Base-by-base conservation (phyloP, 208 protist genomes). In the Trypanosoma cruzi region DNA sequence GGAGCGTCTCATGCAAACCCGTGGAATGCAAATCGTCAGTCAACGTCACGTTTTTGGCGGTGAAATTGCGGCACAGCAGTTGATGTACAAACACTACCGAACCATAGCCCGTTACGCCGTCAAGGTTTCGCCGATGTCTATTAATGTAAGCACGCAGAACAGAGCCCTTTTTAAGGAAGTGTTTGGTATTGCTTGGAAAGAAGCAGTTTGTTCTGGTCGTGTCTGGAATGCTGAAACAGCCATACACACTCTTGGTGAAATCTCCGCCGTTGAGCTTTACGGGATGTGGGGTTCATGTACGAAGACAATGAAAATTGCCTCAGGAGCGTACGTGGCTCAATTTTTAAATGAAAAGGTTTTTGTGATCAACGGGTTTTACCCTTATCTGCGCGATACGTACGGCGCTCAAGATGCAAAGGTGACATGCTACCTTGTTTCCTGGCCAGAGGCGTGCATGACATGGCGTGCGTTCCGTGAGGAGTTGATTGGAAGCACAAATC, bases 341-440 rank as follows among this genome's bases (percentile, higher is more conserved):
- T 77, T 69, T 20, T 60, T 18, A 42, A 60, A 60, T 31, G 70
- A 77, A 26, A 40, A 63, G 40, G 72, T 79, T 22, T 95, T 75
- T 68, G 74, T 95, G 10, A 78, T 93, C 68, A 96, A 96, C 71
- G 90, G 87, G 42, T 93, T 94, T 71, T 96, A 90, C 72, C 81
- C 78, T 18, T 77, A 79, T 44, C 62, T 91, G 46, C 73, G 80
- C 18, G 66, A 75, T 14, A 73, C 65, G 50, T 91, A 89, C 71
- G 72, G 66, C 44, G 66, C 62, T 14, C 37, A 72, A 7, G 72
- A 75, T 24, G 77, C 84, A 4, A 55, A 14, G 14, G 80, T 90
- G 64, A 77, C 81, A 34, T 96, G 83, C 64, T 90, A 80, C 60
- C 64, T 79, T 28, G 71, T 96, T 31, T 74, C 89, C 28, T 96